These are phyloP conservation scores for Diaporthe aspalathi DNA, from an alignment of 2,329 filamentous ascomycete genomes.

Conservation along the genomic window DNA sequence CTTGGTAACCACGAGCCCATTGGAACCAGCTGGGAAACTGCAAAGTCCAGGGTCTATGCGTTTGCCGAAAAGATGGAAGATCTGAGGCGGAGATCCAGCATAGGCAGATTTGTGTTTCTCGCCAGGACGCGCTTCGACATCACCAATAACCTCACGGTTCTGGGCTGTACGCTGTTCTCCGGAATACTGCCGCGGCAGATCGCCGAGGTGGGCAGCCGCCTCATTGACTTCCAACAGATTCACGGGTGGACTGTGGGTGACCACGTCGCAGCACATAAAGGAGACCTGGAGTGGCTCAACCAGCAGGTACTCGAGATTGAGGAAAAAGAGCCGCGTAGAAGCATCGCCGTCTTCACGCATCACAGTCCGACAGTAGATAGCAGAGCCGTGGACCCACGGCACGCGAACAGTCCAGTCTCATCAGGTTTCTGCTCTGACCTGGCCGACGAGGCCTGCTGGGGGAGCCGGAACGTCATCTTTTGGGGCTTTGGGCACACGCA, in stretches of 20 bases:
- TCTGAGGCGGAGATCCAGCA: constrained; percentile 7
- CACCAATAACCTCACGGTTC: constrained; percentile 46
- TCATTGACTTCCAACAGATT: constrained; percentile 58
- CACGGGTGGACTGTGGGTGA: constrained; percentile 41
- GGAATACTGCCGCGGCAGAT: not conserved
- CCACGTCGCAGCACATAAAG: constrained; percentile 42
- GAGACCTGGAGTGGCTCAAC: constrained; percentile 46
- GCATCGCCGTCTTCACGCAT: constrained; percentile 43
- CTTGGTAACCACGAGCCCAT: constrained; percentile 69
- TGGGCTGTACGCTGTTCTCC: constrained; percentile 46
- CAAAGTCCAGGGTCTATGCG: constrained; percentile 45
- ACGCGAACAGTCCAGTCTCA: constrained; percentile 39
- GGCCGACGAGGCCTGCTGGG: constrained; percentile 50
- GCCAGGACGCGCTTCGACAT: constrained; percentile 46
- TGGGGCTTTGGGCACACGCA: constrained; percentile 65
- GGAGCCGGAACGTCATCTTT: constrained; percentile 48
- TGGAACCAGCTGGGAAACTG: constrained; percentile 51
- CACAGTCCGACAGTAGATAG: constrained; percentile 42
- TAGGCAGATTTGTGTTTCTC: constrained; percentile 55
- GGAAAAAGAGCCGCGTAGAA: not conserved
- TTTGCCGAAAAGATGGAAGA: constrained; percentile 47
- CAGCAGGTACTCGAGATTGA: constrained; percentile 37
- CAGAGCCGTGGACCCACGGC: constrained; percentile 39
- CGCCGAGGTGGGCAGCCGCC: constrained; percentile 1
- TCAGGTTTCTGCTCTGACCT: constrained; percentile 56